Conservation (phyloP, 352 stramenopile species). For the Pythium phragmiticola region DNA sequence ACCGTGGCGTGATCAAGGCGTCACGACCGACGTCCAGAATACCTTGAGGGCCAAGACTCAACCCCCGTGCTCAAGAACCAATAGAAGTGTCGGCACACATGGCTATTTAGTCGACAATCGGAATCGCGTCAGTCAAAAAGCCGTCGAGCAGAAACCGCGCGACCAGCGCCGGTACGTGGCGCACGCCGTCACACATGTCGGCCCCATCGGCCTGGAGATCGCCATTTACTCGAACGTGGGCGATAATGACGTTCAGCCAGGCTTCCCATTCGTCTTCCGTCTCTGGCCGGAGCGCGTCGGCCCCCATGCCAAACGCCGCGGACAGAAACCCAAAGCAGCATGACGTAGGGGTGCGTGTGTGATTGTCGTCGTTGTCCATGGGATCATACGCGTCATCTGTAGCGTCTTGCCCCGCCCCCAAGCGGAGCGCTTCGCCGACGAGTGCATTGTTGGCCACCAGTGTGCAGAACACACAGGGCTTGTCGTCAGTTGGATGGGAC, state of each 20-base stretch:
- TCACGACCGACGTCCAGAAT: neutral
- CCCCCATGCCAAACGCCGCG: neutral
- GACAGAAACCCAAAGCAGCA: slow-evolving; percentile 6
- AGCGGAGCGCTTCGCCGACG: neutral
- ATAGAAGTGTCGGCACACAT: no score
- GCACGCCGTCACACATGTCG: slow-evolving; percentile 2
- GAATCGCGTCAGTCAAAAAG: slow-evolving; percentile 14
- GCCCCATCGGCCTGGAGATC: neutral
- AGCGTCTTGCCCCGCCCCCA: neutral
- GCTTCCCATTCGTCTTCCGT: slow-evolving; percentile 15
- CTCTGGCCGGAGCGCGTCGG: neutral
- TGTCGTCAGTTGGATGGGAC: neutral
- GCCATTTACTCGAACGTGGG: neutral
- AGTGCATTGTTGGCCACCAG: slow-evolving; percentile 3
- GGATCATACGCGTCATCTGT: neutral
- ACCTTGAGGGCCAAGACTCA: no score
- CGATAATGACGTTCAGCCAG: slow-evolving; percentile 20
- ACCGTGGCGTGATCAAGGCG: slow-evolving; percentile 24
- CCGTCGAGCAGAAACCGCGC: slow-evolving; percentile 17
- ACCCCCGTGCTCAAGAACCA: no score
- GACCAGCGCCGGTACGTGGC: slow-evolving; percentile 13
- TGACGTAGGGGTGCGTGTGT: neutral
- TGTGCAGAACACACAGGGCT: slow-evolving; percentile 6
- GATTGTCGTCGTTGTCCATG: neutral
- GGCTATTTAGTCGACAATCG: neutral